A percentile compares a stretch with the other conserved stretches of the same genome.
Conservation (phyloP, 2,329 filamentous ascomycete species). For the Karstenula rhodostoma region DNA sequence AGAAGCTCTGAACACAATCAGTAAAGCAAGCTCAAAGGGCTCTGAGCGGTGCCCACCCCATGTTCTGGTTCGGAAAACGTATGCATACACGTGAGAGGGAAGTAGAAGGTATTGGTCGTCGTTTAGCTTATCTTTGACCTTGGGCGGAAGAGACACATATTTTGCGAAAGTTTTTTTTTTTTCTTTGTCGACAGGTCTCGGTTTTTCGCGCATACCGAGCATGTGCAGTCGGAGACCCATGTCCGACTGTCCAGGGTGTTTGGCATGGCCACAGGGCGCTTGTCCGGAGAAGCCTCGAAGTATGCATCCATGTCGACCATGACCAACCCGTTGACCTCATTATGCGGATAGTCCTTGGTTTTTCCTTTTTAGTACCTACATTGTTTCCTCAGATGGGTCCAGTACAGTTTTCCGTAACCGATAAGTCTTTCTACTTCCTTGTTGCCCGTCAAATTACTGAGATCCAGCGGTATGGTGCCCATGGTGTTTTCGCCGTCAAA, state of each 20-base stretch:
- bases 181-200: background rate
- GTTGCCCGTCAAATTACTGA: background rate
- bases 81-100: slow-evolving; percentile 9
- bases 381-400: slow-evolving; percentile 14
- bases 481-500: slow-evolving; percentile 9
- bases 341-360: slow-evolving; percentile 17
- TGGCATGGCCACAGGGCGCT: background rate
- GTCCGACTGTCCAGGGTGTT: background rate
- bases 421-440: background rate
- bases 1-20: slow-evolving; percentile 22
- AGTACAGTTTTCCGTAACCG: slow-evolving; percentile 12
- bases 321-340: slow-evolving; percentile 16
- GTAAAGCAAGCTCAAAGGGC: background rate
- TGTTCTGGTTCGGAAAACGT: slow-evolving; percentile 18
- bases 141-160: background rate
- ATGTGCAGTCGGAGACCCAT: slow-evolving; percentile 10
- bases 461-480: background rate
- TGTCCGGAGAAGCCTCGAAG: background rate
- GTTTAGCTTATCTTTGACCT: background rate
- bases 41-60: slow-evolving; percentile 15
- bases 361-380: slow-evolving; percentile 18
- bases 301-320: slow-evolving; percentile 20
- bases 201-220: slow-evolving; percentile 5
- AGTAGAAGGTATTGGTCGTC: slow-evolving; percentile 16
- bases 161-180: background rate